Percentiles rank a stretch among this genome's conserved stretches.
phyloP scores from a whole-genome alignment of 441 rosid species.

The Jatropha multifida region DNA sequence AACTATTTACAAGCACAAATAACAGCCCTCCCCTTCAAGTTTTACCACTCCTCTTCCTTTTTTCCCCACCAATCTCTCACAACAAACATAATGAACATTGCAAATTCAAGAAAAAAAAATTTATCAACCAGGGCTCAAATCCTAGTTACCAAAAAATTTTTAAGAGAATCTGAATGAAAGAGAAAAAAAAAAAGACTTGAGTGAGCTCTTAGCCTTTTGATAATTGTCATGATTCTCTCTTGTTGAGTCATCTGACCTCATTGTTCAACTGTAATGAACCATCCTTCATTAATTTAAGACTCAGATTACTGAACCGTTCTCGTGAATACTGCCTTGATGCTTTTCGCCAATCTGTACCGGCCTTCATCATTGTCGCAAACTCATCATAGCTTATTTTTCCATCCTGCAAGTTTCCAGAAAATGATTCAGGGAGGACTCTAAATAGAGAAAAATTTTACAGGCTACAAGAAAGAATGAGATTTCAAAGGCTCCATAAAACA shows the following conservation, averaged over 20 bases:
- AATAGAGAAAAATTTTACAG: not conserved
- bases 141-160: slow-evolving; percentile 15
- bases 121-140: slow-evolving; percentile 21
- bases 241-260: slow-evolving; percentile 33
- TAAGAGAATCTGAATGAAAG: not conserved
- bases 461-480: not conserved
- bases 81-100: slow-evolving; percentile 18
- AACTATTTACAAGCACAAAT: slow-evolving; percentile 29
- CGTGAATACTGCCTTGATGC: slow-evolving; percentile 90
- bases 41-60: slow-evolving; percentile 1
- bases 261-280: slow-evolving; percentile 55
- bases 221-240: not conserved
- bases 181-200: not conserved
- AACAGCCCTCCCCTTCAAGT: not conserved
- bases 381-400: slow-evolving; percentile 88
- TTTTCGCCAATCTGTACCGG: slow-evolving; percentile 96
- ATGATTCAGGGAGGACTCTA: not conserved
- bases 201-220: not conserved
- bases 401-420: slow-evolving; percentile 48
- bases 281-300: slow-evolving; percentile 81
- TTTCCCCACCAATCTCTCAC: slow-evolving; percentile 17
- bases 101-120: slow-evolving; percentile 11
- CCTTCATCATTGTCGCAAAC: slow-evolving; percentile 90
- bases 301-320: slow-evolving; percentile 78
- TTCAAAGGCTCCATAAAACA: not conserved